These are phyloP conservation scores for Pseudogymnoascus verrucosus DNA, from an alignment of 2,329 filamentous ascomycete species.

Conservation along the genomic window DNA sequence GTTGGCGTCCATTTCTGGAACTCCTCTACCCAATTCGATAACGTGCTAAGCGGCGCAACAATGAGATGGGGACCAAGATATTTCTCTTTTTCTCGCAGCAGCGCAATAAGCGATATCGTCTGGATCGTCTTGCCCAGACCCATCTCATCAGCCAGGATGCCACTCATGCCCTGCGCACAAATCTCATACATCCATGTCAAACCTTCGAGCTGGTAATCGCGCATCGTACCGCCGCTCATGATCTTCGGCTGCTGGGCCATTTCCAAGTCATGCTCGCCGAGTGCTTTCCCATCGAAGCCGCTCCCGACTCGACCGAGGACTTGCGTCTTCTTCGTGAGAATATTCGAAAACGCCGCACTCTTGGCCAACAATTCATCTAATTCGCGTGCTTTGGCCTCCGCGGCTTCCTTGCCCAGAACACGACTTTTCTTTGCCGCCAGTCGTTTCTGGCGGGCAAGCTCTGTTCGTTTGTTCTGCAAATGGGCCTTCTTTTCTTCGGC, in stretches of 20 bases:
- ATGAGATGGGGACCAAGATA: slow-evolving; percentile 84
- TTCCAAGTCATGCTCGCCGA: slow-evolving; percentile 59
- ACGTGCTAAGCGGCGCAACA: slow-evolving; percentile 79
- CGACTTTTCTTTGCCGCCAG: slow-evolving; percentile 38
- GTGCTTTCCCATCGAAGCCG: slow-evolving; percentile 48
- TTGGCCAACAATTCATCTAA: slow-evolving; percentile 52
- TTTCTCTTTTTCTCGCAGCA: slow-evolving; percentile 76
- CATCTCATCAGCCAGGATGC: slow-evolving; percentile 54
- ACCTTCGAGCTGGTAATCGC: slow-evolving; percentile 88
- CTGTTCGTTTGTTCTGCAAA: slow-evolving; percentile 40
- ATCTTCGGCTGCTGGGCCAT: slow-evolving; percentile 81
- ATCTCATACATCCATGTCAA: slow-evolving; percentile 78
- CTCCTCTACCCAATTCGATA: slow-evolving; percentile 94
- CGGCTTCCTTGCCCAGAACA: slow-evolving; percentile 42
- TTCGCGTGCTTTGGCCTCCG: slow-evolving; percentile 50
- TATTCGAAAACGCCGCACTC: slow-evolving; percentile 53
- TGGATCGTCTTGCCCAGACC: slow-evolving; percentile 51
- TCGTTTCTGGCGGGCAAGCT: slow-evolving; percentile 26
- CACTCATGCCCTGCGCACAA: slow-evolving; percentile 58
- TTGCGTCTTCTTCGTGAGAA: slow-evolving; percentile 55
- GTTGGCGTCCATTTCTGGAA: slow-evolving; percentile 83
- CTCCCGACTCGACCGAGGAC: slow-evolving; percentile 55
- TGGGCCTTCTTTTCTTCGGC: slow-evolving; percentile 40
- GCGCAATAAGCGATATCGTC: slow-evolving; percentile 51
- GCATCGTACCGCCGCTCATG: slow-evolving; percentile 82